phyloP scores from a whole-genome alignment of 1,284 basidiomycete genomes.

The Trametes sp. region DNA sequence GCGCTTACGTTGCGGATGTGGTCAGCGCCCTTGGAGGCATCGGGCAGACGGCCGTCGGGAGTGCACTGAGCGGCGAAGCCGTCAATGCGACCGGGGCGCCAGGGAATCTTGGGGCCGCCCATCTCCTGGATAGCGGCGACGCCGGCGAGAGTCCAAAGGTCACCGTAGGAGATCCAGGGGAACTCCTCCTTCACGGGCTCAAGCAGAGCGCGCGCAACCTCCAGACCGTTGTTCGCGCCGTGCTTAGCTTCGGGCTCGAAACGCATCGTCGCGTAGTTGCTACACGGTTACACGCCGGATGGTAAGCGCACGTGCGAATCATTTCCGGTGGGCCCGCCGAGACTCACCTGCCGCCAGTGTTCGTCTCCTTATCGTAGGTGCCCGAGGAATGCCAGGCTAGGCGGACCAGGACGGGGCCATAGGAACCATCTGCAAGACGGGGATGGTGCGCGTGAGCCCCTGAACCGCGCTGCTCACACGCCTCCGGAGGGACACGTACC shows the following conservation, averaged over 20 bases:
- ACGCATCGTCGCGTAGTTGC: constrained; percentile 96
- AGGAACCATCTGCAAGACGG: constrained; percentile 78
- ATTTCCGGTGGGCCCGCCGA: constrained; percentile 15
- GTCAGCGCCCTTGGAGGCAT: constrained; percentile 84
- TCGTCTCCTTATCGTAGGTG: constrained; percentile 88
- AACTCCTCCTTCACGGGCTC: constrained; percentile 89
- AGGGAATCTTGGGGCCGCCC: constrained; percentile 84
- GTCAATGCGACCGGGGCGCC: constrained; percentile 91
- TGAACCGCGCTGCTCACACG: constrained; percentile 10
- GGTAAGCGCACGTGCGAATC: constrained; percentile 7
- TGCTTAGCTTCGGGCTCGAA: constrained; percentile 88
- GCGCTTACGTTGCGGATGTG: constrained; percentile 80
- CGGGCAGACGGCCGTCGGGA: constrained; percentile 95
- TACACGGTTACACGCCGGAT: constrained; percentile 37
- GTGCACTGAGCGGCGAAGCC: constrained; percentile 80
- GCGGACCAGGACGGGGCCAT: constrained; percentile 90
- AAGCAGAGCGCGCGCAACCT: constrained; percentile 85
- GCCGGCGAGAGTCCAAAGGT: constrained; percentile 93
- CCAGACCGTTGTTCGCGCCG: constrained; percentile 88
- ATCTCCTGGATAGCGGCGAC: constrained; percentile 89
- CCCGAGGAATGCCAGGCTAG: constrained; percentile 95
- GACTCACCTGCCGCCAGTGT: constrained; percentile 85
- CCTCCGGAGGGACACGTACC: constrained; percentile 54
- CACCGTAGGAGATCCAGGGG: constrained; percentile 93
- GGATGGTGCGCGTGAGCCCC: constrained; percentile 4